Percentiles rank a stretch among this genome's conserved stretches.
Conservation (phyloP, 768 basidiomycete genomes). For the Mycena crocata region DNA sequence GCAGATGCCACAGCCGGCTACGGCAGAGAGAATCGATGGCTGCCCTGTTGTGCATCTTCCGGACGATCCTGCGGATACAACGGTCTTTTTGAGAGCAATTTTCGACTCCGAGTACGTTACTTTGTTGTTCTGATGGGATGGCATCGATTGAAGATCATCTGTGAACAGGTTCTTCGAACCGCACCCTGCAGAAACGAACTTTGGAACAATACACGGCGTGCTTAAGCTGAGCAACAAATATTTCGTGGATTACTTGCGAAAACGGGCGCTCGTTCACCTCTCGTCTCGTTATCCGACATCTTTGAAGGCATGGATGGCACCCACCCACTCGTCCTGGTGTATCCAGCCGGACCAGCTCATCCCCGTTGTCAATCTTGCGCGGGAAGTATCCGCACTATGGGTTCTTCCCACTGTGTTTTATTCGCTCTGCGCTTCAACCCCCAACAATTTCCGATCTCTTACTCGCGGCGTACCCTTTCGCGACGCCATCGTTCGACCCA, state of each 20-base stretch:
- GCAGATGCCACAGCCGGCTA: constrained; percentile 6
- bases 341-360: constrained; percentile 8
- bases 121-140: background rate
- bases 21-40: constrained; percentile 3
- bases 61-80: constrained; percentile 12
- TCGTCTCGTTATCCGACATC: constrained; percentile 4
- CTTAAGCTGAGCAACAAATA: constrained; percentile 20
- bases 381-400: constrained; percentile 19
- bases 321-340: background rate
- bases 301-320: background rate
- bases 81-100: constrained; percentile 6
- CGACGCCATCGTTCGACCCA: background rate
- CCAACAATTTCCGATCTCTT: constrained; percentile 7
- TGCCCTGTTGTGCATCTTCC: constrained; percentile 13
- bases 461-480: constrained; percentile 6
- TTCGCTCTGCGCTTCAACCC: constrained; percentile 12
- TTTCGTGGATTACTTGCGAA: constrained; percentile 9
- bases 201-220: constrained; percentile 11
- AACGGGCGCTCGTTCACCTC: constrained; percentile 12
- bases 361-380: constrained; percentile 15
- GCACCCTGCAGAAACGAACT: constrained; percentile 6
- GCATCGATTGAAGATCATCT: background rate
- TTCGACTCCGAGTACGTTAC: constrained; percentile 16
- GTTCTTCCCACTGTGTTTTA: constrained; percentile 19
- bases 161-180: constrained; percentile 16